Conservation (phyloP, 257 asterid genomes). For the Solanum tarapatanum region DNA sequence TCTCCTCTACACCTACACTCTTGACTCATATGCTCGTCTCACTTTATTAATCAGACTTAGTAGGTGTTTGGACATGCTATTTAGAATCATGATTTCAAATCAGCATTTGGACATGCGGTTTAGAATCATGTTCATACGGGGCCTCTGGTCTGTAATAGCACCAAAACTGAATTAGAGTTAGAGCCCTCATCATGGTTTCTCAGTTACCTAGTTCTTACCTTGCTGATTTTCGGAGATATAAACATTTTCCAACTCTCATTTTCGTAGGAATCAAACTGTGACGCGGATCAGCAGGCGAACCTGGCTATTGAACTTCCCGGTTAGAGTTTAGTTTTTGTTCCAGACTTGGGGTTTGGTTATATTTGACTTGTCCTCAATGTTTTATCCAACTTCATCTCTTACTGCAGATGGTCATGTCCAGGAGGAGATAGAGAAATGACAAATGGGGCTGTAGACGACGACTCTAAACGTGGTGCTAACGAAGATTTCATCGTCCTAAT, state of each 20-base stretch:
- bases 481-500: neutral
- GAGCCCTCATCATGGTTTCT: neutral
- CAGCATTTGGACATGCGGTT: too few relatives aligned
- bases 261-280: slow-evolving; percentile 65
- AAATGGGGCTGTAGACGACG: neutral
- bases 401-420: slow-evolving; percentile 64
- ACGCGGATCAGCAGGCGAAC: slow-evolving; percentile 90
- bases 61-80: neutral
- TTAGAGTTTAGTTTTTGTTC: slow-evolving; percentile 9
- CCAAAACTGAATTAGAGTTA: neutral
- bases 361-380: neutral
- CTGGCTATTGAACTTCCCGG: slow-evolving; percentile 82
- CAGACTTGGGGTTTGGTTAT: neutral
- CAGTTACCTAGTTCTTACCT: neutral
- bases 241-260: neutral
- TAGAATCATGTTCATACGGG: neutral
- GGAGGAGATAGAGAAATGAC: slow-evolving; percentile 51
- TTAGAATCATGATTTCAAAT: neutral
- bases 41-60: neutral
- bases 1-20: neutral
- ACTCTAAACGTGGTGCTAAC: neutral
- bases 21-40: neutral
- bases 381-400: neutral
- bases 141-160: neutral
- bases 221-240: neutral